A percentile compares a stretch with the other conserved stretches of the same genome.
These are phyloP conservation scores for Penicillium steckii DNA, from an alignment of 495 filamentous ascomycete species.

Conservation along the genomic window DNA sequence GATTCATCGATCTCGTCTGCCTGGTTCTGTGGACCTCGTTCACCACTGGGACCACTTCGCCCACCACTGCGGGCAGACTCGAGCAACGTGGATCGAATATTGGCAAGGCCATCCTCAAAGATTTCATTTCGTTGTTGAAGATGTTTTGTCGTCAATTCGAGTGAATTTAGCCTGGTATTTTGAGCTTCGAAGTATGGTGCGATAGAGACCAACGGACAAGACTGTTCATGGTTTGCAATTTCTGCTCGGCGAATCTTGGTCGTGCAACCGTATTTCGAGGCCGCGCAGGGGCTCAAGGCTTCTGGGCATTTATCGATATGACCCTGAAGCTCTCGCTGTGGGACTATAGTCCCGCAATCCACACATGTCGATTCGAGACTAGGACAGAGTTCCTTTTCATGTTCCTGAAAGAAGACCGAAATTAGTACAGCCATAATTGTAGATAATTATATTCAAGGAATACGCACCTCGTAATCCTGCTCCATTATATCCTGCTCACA, in stretches of 20 bases:
- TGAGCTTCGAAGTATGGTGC: conserved; percentile 59
- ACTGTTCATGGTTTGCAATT: conserved; percentile 49
- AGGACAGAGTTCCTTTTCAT: conserved; percentile 50
- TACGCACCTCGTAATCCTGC: conserved; percentile 55
- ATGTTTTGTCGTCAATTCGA: conserved; percentile 55
- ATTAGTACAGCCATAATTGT: background rate
- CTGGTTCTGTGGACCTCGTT: conserved; percentile 3
- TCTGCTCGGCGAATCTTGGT: conserved; percentile 48
- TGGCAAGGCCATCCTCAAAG: conserved; percentile 53
- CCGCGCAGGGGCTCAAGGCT: conserved; percentile 52
- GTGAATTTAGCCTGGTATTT: conserved; percentile 52
- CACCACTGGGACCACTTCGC: background rate
- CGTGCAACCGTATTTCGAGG: conserved; percentile 57
- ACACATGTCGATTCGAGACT: conserved; percentile 49
- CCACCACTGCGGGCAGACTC: conserved; percentile 30
- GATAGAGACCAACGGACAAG: conserved; percentile 58
- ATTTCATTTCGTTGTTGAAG: conserved; percentile 59
- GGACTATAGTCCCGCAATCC: conserved; percentile 50
- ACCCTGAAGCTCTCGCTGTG: conserved; percentile 44
- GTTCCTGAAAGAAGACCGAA: conserved; percentile 33
- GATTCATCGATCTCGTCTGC: conserved; percentile 16
- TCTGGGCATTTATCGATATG: conserved; percentile 56
- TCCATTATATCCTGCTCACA: conserved; percentile 57
- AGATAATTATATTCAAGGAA: background rate
- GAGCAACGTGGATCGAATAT: conserved; percentile 42